Conservation (phyloP, 2,329 filamentous ascomycete species). For the Endocalyx cinctus region DNA sequence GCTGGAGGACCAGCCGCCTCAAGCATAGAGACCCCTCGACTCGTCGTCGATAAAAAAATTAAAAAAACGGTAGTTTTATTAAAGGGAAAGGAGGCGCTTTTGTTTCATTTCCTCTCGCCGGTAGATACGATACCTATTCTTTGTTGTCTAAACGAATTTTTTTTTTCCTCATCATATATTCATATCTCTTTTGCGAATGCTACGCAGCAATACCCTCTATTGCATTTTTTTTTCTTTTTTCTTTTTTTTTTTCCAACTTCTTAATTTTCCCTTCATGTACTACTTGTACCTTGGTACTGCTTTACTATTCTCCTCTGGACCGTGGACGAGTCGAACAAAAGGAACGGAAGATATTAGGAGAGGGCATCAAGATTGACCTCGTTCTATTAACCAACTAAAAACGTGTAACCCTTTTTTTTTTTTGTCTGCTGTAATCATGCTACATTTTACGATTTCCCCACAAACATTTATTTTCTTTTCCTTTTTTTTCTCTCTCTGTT, state of each 20-base stretch:
- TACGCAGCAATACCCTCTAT: neutral
- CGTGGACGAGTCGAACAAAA: too few relatives aligned
- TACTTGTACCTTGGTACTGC: too few relatives aligned
- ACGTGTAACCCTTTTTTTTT: too few relatives aligned
- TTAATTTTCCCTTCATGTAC: too few relatives aligned
- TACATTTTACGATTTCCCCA: too few relatives aligned
- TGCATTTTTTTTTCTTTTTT: neutral
- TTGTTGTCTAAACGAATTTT: neutral
- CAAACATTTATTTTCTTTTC: neutral
- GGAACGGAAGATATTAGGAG: too few relatives aligned
- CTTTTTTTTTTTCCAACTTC: slow-evolving; percentile 1
- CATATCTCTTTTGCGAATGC: too few relatives aligned
- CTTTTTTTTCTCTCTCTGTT: neutral
- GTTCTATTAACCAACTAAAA: too few relatives aligned
- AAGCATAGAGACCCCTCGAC: slow-evolving; percentile 44
- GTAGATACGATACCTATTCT: neutral
- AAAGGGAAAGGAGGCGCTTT: slow-evolving; percentile 12
- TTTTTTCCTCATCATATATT: slow-evolving; percentile 1
- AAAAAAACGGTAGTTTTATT: slow-evolving; percentile 11
- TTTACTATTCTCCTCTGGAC: too few relatives aligned
- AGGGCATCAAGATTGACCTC: too few relatives aligned
- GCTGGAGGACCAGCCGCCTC: slow-evolving; percentile 76
- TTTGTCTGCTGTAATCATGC: too few relatives aligned
- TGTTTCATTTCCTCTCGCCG: slow-evolving; percentile 12
- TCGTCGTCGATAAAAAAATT: slow-evolving; percentile 31